Base-by-base conservation (phyloP, 148 eudicot genomes). In the Polygonum maritimum region DNA sequence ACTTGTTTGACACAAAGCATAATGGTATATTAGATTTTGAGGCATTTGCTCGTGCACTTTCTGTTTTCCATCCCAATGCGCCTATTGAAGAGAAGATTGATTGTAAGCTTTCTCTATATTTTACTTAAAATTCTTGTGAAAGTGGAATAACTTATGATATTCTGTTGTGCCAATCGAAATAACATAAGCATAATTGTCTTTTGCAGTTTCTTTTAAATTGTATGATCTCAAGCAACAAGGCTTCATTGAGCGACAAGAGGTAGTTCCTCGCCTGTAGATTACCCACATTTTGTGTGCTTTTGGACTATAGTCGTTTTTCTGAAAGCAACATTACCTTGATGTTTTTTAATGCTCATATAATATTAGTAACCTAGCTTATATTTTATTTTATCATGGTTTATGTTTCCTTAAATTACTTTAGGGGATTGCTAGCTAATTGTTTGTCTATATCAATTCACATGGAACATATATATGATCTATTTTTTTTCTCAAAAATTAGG, bases 61-160 rank as follows among this genome's bases (percentile, higher is more conserved):
- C 87, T 33, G 87, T 84, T 33, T 84, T 84, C 76, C 87, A 84
- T 74, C 87, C 87, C 47, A 81, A 84, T 81, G 87, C 87, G 63
- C 82, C 79, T 54, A 78, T 81, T 63, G 87, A 84, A 35, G 82
- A 84, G 74, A 84, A 84, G 80, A 84, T 84, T 44, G 84, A 81
- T 73, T 84, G 87, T 84, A 81, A 77, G 86, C 49, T 51, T 7
- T 52, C 39, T 51, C 69, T 40, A 48, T 2, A 19, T 48, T 2
- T 63, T 74, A 45, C 73, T 44, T 33, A 39, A 58, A 58, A 76
- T 58, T 48, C 16, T 78, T 70, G 41, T 76, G 63, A 16, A 38
- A 35, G 15, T 22, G 38, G 22, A 76, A 39, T 35, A 69, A 19
- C 62, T 1, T 14, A 51, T 14, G 19, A 69, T 48, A 14, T 21